Evolutionary conservation across 495 filamentous ascomycete species (phyloP).

Genomic region (Parathielavia hyrcaniae): DNA sequence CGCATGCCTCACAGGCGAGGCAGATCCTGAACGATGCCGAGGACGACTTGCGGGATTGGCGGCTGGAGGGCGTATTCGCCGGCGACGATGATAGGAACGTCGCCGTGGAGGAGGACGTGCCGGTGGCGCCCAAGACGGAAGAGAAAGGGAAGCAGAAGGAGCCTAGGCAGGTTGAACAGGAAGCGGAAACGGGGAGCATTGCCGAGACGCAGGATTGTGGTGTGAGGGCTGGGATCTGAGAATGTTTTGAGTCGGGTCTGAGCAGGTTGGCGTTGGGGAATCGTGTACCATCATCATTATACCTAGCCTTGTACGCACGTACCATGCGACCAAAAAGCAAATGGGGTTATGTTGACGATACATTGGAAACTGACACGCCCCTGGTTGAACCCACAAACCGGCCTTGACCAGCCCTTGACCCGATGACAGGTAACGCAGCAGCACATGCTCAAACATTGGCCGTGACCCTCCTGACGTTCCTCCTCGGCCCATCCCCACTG

Average conservation of each 20-base stretch:
- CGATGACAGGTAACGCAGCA: not conserved
- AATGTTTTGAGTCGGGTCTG: not conserved
- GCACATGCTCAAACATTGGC: conserved; percentile 30
- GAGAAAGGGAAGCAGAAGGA: conserved; percentile 9
- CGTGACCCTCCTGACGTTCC: conserved; percentile 71
- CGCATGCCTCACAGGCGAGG: conserved; percentile 56
- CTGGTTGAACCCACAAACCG: not conserved
- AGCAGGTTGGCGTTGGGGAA: not conserved
- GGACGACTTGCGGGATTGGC: conserved; percentile 74
- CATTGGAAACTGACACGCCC: not conserved
- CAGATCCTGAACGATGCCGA: conserved; percentile 91
- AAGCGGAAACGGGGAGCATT: conserved; percentile 9
- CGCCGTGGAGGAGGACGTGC: not conserved
- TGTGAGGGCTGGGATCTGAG: not conserved
- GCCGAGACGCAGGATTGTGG: not conserved
- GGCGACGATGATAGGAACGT: conserved; percentile 10
- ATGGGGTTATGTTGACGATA: conserved; percentile 3
- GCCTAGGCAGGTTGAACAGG: not conserved
- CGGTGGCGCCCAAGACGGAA: not conserved
- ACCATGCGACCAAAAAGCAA: not conserved
- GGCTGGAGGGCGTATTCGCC: conserved; percentile 31
- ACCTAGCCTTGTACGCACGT: conserved; percentile 6
- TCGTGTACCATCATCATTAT: conserved; percentile 13
- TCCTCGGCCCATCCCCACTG: conserved; percentile 76
- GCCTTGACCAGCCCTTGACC: not conserved